Evolutionary conservation across 2,329 filamentous ascomycete genomes (phyloP).

Genomic region (Fusarium protoensiforme): DNA sequence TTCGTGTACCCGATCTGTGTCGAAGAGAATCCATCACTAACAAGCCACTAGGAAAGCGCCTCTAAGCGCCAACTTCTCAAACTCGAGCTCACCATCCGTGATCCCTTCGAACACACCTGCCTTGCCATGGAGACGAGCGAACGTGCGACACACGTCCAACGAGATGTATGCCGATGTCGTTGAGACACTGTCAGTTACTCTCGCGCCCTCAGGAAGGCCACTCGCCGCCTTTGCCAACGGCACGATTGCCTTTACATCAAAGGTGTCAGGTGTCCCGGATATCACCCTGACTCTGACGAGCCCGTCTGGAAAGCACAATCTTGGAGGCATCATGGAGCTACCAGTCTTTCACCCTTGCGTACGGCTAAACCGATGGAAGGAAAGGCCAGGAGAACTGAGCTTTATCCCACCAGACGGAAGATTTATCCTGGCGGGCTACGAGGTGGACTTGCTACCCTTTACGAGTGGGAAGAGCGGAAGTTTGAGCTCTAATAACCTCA

Average conservation of each 20-base stretch:
- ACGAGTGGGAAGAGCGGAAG: conserved; percentile 67
- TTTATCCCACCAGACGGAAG: conserved; percentile 95
- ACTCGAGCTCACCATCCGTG: conserved; percentile 53
- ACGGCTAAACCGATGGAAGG: conserved; percentile 87
- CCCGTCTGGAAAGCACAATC: conserved; percentile 81
- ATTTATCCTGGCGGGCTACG: conserved; percentile 93
- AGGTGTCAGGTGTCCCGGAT: conserved; percentile 94
- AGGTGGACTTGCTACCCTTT: conserved; percentile 87
- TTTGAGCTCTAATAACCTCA: conserved; percentile 71
- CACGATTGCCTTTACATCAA: conserved; percentile 93
- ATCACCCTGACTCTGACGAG: conserved; percentile 83
- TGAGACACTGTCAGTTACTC: conserved; percentile 86
- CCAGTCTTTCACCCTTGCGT: conserved; percentile 98
- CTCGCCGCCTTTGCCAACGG: conserved; percentile 90
- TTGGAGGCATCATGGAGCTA: conserved; percentile 80
- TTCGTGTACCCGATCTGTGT: conserved; percentile 47
- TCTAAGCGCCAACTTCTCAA: conserved; percentile 52
- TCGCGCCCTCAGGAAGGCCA: conserved; percentile 90
- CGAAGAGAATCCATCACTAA: conserved; percentile 11
- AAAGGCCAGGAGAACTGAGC: conserved; percentile 89
- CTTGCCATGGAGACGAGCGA: conserved; percentile 88
- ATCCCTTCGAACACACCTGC: conserved; percentile 61
- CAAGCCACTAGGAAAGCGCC: conserved; percentile 52
- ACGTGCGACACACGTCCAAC: conserved; percentile 95
- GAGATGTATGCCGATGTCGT: conserved; percentile 97